These are phyloP conservation scores for Malus hybrid DNA, from an alignment of 331 rosid species.

Conservation along the genomic window DNA sequence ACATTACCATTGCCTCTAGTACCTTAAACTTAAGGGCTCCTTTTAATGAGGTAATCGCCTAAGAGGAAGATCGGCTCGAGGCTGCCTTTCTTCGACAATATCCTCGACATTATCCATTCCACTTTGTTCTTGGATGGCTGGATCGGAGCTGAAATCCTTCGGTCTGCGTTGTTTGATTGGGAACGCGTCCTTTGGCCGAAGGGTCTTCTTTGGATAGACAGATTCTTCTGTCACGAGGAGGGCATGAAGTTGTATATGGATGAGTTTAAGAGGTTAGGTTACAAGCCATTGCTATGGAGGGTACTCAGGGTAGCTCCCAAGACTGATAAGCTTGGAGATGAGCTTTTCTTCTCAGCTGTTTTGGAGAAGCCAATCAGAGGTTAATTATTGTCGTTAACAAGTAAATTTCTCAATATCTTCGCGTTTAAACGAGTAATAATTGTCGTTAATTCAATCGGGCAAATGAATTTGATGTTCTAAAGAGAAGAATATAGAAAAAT, in stretches of 20 bases:
- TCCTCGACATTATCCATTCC: slow-evolving; percentile 16
- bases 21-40: slow-evolving; percentile 16
- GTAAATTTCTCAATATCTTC: background rate
- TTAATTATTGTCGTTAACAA: background rate
- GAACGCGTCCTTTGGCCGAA: slow-evolving; percentile 1
- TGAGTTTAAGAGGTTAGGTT: slow-evolving; percentile 4
- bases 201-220: slow-evolving; percentile 18
- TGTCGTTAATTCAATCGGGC: background rate
- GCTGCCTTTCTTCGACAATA: slow-evolving; percentile 11
- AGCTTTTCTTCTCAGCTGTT: slow-evolving; percentile 15
- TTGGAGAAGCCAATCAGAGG: slow-evolving; percentile 15
- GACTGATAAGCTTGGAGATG: slow-evolving; percentile 16
- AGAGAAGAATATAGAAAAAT: background rate
- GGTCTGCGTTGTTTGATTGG: slow-evolving; percentile 12
- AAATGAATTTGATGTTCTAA: background rate
- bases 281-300: slow-evolving; percentile 1
- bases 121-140: slow-evolving; percentile 21
- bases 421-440: background rate
- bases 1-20: slow-evolving; percentile 11
- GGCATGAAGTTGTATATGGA: slow-evolving; percentile 7
- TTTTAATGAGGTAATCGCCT: slow-evolving; percentile 19
- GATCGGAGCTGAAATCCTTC: slow-evolving; percentile 9
- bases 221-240: slow-evolving; percentile 5
- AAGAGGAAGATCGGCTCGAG: slow-evolving; percentile 8
- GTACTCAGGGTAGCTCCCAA: slow-evolving; percentile 1